Percentiles rank a stretch among this genome's conserved stretches.
Conservation (phyloP, 1,139 yeast genomes). For the Yamadazyma songkhlaensis region DNA sequence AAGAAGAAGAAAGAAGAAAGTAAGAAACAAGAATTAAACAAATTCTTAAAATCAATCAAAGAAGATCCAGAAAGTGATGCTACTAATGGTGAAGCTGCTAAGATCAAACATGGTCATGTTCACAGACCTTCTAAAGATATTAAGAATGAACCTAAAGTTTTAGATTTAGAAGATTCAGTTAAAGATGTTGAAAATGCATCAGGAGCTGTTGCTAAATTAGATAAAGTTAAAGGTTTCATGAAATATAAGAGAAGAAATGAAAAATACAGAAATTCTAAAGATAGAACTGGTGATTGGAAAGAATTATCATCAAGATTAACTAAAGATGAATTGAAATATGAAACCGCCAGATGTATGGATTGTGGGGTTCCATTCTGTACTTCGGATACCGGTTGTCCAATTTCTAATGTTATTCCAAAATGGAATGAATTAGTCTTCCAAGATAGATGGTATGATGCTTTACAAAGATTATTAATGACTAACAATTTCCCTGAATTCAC, state of each 20-base stretch:
- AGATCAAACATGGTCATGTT: slow-evolving; percentile 47
- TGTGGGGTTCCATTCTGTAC: slow-evolving; percentile 99
- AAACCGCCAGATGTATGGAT: slow-evolving; percentile 99
- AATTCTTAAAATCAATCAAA: slow-evolving; percentile 62
- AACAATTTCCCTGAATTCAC: slow-evolving; percentile 99
- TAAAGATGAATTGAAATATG: slow-evolving; percentile 81
- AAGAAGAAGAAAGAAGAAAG: slow-evolving; percentile 66
- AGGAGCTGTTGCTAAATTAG: slow-evolving; percentile 64
- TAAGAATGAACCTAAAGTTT: slow-evolving; percentile 72
- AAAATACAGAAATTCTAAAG: slow-evolving; percentile 73
- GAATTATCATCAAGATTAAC: slow-evolving; percentile 82
- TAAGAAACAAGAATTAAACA: slow-evolving; percentile 57
- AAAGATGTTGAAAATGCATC: slow-evolving; percentile 64
- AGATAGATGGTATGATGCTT: slow-evolving; percentile 93
- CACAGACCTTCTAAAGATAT: slow-evolving; percentile 32
- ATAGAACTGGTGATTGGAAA: slow-evolving; percentile 87
- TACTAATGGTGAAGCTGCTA: slow-evolving; percentile 78
- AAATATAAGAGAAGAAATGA: slow-evolving; percentile 89
- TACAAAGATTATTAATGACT: slow-evolving; percentile 90
- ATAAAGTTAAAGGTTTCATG: slow-evolving; percentile 88
- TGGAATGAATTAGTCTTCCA: slow-evolving; percentile 96
- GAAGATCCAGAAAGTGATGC: slow-evolving; percentile 84
- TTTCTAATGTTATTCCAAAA: slow-evolving; percentile 94
- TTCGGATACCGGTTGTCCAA: slow-evolving; percentile 97
- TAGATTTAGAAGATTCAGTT: slow-evolving; percentile 88